These are phyloP conservation scores for Hypoxylon sp. DNA, from an alignment of 2,329 filamentous ascomycete genomes.

Conservation along the genomic window DNA sequence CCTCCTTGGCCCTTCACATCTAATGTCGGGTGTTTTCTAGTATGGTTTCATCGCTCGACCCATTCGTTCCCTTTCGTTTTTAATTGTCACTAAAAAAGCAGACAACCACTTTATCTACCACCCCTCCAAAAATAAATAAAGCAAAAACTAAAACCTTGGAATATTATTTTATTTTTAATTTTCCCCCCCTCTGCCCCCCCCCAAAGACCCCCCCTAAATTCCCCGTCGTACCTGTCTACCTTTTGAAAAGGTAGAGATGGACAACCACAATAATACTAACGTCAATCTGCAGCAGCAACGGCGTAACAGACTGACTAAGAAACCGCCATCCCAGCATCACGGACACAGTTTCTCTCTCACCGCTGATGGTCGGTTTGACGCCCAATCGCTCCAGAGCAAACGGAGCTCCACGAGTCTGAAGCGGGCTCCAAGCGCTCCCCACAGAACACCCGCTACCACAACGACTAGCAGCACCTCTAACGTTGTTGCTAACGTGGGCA, in stretches of 20 bases:
- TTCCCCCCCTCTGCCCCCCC: slow-evolving; percentile 6
- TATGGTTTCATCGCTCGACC: slow-evolving; percentile 36
- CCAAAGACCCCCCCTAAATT: too few relatives aligned
- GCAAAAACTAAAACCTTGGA: slow-evolving; percentile 24
- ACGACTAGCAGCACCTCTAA: slow-evolving; percentile 56
- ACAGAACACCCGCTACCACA: slow-evolving; percentile 36
- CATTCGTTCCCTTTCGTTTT: slow-evolving; percentile 25
- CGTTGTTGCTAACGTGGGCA: slow-evolving; percentile 33
- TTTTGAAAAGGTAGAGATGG: slow-evolving; percentile 38
- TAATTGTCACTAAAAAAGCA: slow-evolving; percentile 35
- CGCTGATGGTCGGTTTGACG: slow-evolving; percentile 64
- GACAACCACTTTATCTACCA: slow-evolving; percentile 15
- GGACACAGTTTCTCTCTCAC: slow-evolving; percentile 56
- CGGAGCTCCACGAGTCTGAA: slow-evolving; percentile 70
- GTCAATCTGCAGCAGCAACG: slow-evolving; percentile 52
- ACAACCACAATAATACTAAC: slow-evolving; percentile 34
- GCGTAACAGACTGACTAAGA: slow-evolving; percentile 68
- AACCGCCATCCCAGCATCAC: slow-evolving; percentile 61
- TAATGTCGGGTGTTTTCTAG: slow-evolving; percentile 34
- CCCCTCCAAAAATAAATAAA: slow-evolving; percentile 14
- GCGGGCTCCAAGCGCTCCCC: slow-evolving; percentile 67
- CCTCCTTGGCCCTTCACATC: slow-evolving; percentile 17
- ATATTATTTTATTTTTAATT: slow-evolving; percentile 18
- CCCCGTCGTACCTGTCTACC: slow-evolving; percentile 21
- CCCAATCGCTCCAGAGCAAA: slow-evolving; percentile 67